Evolutionary conservation across 2,329 filamentous ascomycete genomes (phyloP), one percentile per base, ranked within the genome.

Genomic region (Diaporthe citrichinensis): DNA sequence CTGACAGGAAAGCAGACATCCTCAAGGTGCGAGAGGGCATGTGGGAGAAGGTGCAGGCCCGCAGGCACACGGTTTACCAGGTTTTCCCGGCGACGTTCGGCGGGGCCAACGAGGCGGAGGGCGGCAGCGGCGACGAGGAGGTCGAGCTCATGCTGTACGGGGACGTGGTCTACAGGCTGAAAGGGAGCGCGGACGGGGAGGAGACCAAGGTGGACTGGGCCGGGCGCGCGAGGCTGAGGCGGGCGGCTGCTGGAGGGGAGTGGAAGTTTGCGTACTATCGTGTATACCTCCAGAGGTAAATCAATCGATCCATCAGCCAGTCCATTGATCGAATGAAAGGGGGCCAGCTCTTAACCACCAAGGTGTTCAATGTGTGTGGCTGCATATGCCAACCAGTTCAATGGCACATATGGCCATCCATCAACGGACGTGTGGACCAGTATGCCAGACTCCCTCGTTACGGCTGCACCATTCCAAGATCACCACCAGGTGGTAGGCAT

Each of bases 1-100:
- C 71, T 62, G 25, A 72, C 31, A 8, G 74, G 67, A 49, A 49
- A 51, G 28, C 71, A 88, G 87, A 86, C 53, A 86, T 88, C 65
- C 82, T 82, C 5, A 79, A 79, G 55, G 77, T 88, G 39, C 83
- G 87, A 49, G 77, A 77, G 25, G 80, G 82, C 34, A 89, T 88
- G 87, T 87, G 87, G 86, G 81, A 85, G 17, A 77, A 79, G 28
- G 83, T 87, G 28, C 78, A 80, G 73, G 80, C 82, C 51, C 82
- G 87, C 53, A 85, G 80, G 75, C 87, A 89, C 79, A 83, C 78
- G 2, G 82, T 87, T 36, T 78, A 78, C 41, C 86, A 86, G 78
- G 84, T 87, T 10, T 88, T 87, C 74, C 85, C 85, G 25, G 86
- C 81, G 0, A 76, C 76, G 5, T 86, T 87, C 73, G 55, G 77